Evolutionary conservation across 345 rosid species (phyloP).

Genomic region (Populus pruinosa): DNA sequence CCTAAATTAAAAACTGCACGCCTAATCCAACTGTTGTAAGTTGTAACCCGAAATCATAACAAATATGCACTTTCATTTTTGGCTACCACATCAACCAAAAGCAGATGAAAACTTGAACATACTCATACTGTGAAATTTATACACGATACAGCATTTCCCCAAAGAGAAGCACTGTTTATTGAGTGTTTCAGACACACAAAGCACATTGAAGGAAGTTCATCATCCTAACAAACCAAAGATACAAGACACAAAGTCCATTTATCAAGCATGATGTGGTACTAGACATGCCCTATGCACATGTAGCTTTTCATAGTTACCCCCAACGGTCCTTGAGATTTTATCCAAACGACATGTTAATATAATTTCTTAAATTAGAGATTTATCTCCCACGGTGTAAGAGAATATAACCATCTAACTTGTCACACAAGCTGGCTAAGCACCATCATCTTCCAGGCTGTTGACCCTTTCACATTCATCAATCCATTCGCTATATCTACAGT

Average conservation of each 20-base stretch:
- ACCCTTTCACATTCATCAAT: conserved; percentile 73
- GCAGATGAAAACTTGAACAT: not conserved
- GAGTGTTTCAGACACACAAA: not conserved
- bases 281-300: conserved; percentile 2
- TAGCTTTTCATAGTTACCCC: not conserved
- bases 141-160: not conserved
- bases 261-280: not conserved
- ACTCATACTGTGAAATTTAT: not conserved
- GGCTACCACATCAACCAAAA: too few species aligned
- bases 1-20: too few species aligned
- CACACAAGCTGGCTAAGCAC: conserved; percentile 5
- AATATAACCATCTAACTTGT: not conserved
- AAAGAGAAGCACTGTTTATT: not conserved
- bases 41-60: not conserved
- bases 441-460: conserved; percentile 19
- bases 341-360: not conserved
- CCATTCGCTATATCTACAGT: conserved; percentile 91
- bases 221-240: not conserved
- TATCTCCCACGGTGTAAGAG: not conserved
- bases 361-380: not conserved
- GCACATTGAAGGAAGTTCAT: not conserved
- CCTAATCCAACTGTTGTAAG: not conserved
- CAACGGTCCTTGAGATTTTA: not conserved
- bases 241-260: not conserved
- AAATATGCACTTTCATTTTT: too few species aligned